These are phyloP conservation scores for Primulina huaijiensis DNA, from an alignment of 257 asterid species.

Conservation along the genomic window DNA sequence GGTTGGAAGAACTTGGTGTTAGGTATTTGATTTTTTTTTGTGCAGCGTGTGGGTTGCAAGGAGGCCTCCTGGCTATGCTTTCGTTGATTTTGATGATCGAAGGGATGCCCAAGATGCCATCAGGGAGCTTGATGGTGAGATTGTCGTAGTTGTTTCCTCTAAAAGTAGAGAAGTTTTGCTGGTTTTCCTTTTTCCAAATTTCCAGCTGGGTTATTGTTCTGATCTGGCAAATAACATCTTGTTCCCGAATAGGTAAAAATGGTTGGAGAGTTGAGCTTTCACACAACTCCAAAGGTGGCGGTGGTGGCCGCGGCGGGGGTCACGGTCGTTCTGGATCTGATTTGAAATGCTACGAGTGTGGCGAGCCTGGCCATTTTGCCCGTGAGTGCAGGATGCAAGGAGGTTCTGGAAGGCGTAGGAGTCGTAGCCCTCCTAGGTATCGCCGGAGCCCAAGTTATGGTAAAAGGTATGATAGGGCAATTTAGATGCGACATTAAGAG, in stretches of 20 bases:
- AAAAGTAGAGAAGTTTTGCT: too few relatives aligned
- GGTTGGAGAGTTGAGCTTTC: slow-evolving; percentile 98
- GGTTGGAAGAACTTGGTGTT: neutral
- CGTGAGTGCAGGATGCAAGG: slow-evolving; percentile 81
- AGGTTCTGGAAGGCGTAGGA: slow-evolving; percentile 79
- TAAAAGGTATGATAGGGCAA: slow-evolving; percentile 47
- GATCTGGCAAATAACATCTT: neutral
- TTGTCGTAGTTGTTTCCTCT: neutral
- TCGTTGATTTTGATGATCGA: slow-evolving; percentile 82
- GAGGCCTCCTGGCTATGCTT: slow-evolving; percentile 96
- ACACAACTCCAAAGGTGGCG: slow-evolving; percentile 69
- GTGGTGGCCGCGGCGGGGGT: slow-evolving; percentile 62
- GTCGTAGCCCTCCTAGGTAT: slow-evolving; percentile 85
- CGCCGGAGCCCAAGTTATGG: slow-evolving; percentile 95
- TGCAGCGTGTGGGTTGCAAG: slow-evolving; percentile 98
- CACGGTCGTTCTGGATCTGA: slow-evolving; percentile 85
- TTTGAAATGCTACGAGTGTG: slow-evolving; percentile 89
- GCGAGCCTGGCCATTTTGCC: slow-evolving; percentile 97
- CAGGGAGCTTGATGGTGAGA: slow-evolving; percentile 69
- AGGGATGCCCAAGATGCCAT: slow-evolving; percentile 97
- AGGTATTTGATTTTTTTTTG: slow-evolving; percentile 13
- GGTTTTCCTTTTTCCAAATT: neutral
- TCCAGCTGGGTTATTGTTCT: neutral
- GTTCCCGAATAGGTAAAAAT: slow-evolving; percentile 61
- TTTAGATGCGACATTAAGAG: neutral